Percentiles rank a stretch among this genome's conserved stretches.
Conservation (phyloP, 2,329 filamentous ascomycete genomes). For the Monosporascus sp. region DNA sequence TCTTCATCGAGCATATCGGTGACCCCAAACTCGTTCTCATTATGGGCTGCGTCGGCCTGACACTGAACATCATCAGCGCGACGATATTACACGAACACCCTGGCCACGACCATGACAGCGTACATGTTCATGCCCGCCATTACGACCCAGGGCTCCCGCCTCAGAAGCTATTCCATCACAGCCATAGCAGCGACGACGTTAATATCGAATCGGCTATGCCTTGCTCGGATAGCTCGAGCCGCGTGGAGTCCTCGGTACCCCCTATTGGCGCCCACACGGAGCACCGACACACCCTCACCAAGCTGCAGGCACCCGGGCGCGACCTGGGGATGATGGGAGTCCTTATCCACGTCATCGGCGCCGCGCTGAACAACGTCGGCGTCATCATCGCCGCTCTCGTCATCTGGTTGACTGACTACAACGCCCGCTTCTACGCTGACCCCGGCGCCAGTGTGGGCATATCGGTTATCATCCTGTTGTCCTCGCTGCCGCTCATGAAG, state of each 20-base stretch:
- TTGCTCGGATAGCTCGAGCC: constrained; percentile 11
- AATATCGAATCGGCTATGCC: constrained; percentile 20
- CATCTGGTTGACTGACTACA: constrained; percentile 59
- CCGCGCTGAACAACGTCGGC: constrained; percentile 70
- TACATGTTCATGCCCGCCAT: constrained; percentile 5
- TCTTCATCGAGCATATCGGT: constrained; percentile 52
- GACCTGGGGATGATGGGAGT: constrained; percentile 70
- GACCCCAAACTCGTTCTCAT: constrained; percentile 63
- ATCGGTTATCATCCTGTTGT: constrained; percentile 64
- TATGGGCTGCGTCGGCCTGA: constrained; percentile 61
- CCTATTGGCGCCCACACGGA: constrained; percentile 35
- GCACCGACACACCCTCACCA: constrained; percentile 40
- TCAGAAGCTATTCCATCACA: constrained; percentile 8
- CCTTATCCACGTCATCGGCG: constrained; percentile 64
- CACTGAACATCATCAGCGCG: constrained; percentile 61
- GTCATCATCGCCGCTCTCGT: constrained; percentile 65
- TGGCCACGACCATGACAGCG: constrained; percentile 20
- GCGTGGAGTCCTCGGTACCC: constrained; percentile 11
- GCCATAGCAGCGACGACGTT: constrained; percentile 34
- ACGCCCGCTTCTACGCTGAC: constrained; percentile 63
- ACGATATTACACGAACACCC: constrained; percentile 57
- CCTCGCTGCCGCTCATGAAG: constrained; percentile 57
- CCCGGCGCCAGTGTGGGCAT: constrained; percentile 65
- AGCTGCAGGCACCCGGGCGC: constrained; percentile 31
- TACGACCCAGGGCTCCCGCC: constrained; percentile 1